Conservation (phyloP, 345 rosid genomes). For the Streptanthus diversifolius region DNA sequence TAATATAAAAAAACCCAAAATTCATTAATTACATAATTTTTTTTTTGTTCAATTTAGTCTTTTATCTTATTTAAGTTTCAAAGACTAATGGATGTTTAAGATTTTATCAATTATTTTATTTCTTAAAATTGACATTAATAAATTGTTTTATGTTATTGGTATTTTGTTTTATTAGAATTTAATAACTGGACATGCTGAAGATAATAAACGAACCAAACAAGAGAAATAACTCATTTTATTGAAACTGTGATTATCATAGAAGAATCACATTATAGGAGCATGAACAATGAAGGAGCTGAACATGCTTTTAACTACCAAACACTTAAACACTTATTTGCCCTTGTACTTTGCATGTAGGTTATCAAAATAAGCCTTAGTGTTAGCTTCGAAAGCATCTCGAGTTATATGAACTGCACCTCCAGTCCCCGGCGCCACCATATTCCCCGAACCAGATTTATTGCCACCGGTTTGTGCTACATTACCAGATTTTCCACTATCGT, state of each 20-base stretch:
- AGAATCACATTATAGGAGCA: not conserved
- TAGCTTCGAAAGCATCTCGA: slow-evolving; percentile 5
- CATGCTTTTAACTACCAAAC: not conserved
- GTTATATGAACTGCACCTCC: slow-evolving; percentile 7
- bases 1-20: too few species aligned
- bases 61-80: too few species aligned
- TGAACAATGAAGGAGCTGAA: not conserved
- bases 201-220: not conserved
- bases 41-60: too few species aligned
- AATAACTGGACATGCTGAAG: too few species aligned
- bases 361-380: slow-evolving; percentile 16
- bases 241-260: not conserved
- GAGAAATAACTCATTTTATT: not conserved
- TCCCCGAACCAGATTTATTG: not conserved
- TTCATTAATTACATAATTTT: too few species aligned
- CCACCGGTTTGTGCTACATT: slow-evolving; percentile 1
- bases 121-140: too few species aligned
- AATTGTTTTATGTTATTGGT: too few species aligned
- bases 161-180: too few species aligned
- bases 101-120: too few species aligned
- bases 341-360: slow-evolving; percentile 13
- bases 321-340: not conserved
- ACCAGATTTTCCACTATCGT: not conserved
- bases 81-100: too few species aligned
- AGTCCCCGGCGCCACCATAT: slow-evolving; percentile 17